Evolutionary conservation across 371 early-diverging fungal genomes (phyloP).

Genomic region (Circinella minor): DNA sequence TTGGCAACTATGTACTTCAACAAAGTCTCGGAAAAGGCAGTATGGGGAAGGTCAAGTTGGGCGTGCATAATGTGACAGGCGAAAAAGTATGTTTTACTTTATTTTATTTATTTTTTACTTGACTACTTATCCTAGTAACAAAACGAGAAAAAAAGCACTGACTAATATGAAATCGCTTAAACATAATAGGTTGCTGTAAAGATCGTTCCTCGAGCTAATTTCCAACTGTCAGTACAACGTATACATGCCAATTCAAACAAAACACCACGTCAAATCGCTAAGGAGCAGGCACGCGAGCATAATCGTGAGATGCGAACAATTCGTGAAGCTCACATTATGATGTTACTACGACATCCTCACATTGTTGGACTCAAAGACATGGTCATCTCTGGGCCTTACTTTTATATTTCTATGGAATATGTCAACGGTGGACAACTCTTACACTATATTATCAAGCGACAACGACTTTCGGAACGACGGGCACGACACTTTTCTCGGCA

Average conservation of each 20-base stretch:
- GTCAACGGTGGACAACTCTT: constrained; percentile 90
- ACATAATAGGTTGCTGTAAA: constrained; percentile 47
- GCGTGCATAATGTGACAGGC: constrained; percentile 48
- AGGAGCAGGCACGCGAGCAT: constrained; percentile 58
- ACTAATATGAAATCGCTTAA: background rate
- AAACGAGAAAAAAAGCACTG: too few relatives aligned
- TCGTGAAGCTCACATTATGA: constrained; percentile 90
- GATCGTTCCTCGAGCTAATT: constrained; percentile 50
- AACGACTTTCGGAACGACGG: constrained; percentile 85
- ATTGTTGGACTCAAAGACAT: constrained; percentile 87
- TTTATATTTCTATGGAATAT: constrained; percentile 94
- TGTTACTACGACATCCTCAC: constrained; percentile 91
- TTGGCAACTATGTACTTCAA: constrained; percentile 44
- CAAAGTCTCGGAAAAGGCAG: constrained; percentile 51
- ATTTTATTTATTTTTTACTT: too few relatives aligned
- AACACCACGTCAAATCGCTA: constrained; percentile 35
- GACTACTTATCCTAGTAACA: too few relatives aligned
- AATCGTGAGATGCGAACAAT: constrained; percentile 90
- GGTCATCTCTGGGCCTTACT: constrained; percentile 75
- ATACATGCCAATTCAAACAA: constrained; percentile 21
- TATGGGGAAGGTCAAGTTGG: constrained; percentile 54
- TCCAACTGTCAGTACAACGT: constrained; percentile 19
- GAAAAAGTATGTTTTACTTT: constrained; percentile 35
- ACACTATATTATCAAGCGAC: constrained; percentile 88
- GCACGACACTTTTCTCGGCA: constrained; percentile 93